Evolutionary conservation across 2,329 filamentous ascomycete genomes (phyloP).

Genomic region (Sporothrix luriei): DNA sequence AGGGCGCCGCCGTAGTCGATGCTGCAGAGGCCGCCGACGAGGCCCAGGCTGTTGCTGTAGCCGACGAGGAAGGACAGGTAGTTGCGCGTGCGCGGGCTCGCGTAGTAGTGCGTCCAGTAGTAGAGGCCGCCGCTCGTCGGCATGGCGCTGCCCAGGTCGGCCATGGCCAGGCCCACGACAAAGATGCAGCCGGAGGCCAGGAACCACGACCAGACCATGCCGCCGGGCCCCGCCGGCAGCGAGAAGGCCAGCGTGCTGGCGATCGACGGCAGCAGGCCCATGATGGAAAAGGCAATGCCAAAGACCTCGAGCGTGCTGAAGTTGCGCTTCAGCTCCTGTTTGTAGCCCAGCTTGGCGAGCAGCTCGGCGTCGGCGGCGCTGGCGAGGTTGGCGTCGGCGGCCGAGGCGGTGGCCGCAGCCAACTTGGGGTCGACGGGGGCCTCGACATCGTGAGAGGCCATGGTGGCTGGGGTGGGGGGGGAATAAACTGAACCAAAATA

Average conservation of each 20-base stretch:
- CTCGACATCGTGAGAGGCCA: slow-evolving; percentile 33
- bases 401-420: slow-evolving; percentile 28
- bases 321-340: slow-evolving; percentile 63
- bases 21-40: slow-evolving; percentile 63
- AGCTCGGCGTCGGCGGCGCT: slow-evolving; percentile 42
- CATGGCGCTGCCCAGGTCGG: slow-evolving; percentile 57
- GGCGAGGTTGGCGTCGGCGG: slow-evolving; percentile 37
- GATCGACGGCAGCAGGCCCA: slow-evolving; percentile 64
- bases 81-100: slow-evolving; percentile 57
- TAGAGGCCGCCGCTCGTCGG: slow-evolving; percentile 62
- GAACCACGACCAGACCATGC: slow-evolving; percentile 66
- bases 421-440: slow-evolving; percentile 34
- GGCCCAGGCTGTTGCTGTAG: slow-evolving; percentile 62
- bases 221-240: slow-evolving; percentile 60
- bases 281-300: slow-evolving; percentile 61
- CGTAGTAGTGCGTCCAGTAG: slow-evolving; percentile 63
- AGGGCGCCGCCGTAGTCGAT: slow-evolving; percentile 60
- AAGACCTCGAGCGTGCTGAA: slow-evolving; percentile 66
- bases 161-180: slow-evolving; percentile 62
- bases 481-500: background rate
- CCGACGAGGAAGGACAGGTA: slow-evolving; percentile 62
- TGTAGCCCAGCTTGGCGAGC: slow-evolving; percentile 43
- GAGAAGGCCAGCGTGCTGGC: slow-evolving; percentile 62
- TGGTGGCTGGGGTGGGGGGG: background rate
- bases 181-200: slow-evolving; percentile 61